Conservation (phyloP, 139 green algal species). For the Chara braunii region DNA sequence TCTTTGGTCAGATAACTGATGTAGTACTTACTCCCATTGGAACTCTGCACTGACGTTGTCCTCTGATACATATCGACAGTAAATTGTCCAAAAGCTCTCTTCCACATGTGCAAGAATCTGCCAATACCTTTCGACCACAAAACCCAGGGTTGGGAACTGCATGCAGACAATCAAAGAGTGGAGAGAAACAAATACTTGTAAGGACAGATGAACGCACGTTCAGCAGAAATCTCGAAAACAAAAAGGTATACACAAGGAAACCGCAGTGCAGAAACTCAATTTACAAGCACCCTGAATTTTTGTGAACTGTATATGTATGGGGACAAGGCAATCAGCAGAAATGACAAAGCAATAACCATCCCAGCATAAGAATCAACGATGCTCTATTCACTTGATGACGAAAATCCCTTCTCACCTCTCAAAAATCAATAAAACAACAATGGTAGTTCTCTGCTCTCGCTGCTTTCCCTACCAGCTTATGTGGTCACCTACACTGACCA, state of each 20-base stretch:
- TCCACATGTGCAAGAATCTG: slow-evolving; percentile 85
- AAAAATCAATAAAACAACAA: no score
- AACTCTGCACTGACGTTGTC: slow-evolving; percentile 21
- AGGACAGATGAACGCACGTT: neutral
- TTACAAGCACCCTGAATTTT: no score
- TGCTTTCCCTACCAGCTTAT: no score
- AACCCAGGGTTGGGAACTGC: slow-evolving; percentile 93
- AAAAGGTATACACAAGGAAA: neutral
- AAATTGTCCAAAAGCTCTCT: slow-evolving; percentile 89
- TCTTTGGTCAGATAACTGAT: neutral
- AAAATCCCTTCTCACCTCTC: no score
- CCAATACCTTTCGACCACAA: slow-evolving; percentile 94
- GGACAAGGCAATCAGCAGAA: no score
- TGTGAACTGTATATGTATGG: no score
- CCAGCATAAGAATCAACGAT: no score
- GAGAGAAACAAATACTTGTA: neutral
- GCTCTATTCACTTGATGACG: no score
- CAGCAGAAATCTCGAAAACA: neutral
- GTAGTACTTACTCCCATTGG: slow-evolving; percentile 20
- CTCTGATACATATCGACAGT: slow-evolving; percentile 15
- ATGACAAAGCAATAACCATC: no score
- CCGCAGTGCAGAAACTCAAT: no score
- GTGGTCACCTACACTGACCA: no score
- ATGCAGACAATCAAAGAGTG: neutral
- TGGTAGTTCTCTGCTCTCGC: no score